These are phyloP conservation scores for Paragyromitra xinjiangensis DNA, from an alignment of 495 filamentous ascomycete genomes.

Conservation along the genomic window DNA sequence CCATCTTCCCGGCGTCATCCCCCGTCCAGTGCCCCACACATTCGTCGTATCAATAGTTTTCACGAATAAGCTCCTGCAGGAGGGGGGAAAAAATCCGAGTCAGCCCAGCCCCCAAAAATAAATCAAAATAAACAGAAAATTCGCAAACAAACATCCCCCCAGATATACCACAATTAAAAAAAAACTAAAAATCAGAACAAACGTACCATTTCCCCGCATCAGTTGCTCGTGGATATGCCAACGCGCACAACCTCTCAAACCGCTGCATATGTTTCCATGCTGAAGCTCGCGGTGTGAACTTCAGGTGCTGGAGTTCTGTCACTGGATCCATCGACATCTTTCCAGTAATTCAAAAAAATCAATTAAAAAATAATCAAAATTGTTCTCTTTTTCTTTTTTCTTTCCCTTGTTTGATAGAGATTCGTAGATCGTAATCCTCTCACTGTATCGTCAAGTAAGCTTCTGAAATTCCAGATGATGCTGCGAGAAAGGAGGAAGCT, in stretches of 20 bases:
- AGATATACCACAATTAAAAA: neutral
- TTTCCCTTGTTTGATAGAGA: conserved; percentile 3
- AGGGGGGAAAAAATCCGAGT: conserved; percentile 20
- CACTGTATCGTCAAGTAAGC: conserved; percentile 13
- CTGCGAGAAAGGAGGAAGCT: neutral
- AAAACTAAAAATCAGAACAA: conserved; percentile 9
- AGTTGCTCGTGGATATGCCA: conserved; percentile 55
- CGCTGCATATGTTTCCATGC: conserved; percentile 57
- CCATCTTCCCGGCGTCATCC: conserved; percentile 54
- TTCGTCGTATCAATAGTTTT: conserved; percentile 57
- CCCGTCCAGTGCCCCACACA: conserved; percentile 46
- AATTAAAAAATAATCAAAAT: conserved; percentile 13
- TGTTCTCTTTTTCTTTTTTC: conserved; percentile 1
- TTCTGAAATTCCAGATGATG: conserved; percentile 1
- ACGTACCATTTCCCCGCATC: conserved; percentile 58
- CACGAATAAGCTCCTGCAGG: conserved; percentile 56
- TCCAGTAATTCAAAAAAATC: conserved; percentile 4
- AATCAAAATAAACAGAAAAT: conserved; percentile 20
- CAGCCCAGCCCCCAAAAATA: conserved; percentile 22
- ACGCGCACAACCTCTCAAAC: conserved; percentile 51
- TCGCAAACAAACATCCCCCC: neutral
- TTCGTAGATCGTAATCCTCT: conserved; percentile 8
- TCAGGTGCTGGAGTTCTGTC: conserved; percentile 51
- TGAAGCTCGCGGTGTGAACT: conserved; percentile 54
- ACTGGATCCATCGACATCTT: conserved; percentile 53